Conservation (phyloP, 2,329 filamentous ascomycete genomes). For the Apiospora aurea region DNA sequence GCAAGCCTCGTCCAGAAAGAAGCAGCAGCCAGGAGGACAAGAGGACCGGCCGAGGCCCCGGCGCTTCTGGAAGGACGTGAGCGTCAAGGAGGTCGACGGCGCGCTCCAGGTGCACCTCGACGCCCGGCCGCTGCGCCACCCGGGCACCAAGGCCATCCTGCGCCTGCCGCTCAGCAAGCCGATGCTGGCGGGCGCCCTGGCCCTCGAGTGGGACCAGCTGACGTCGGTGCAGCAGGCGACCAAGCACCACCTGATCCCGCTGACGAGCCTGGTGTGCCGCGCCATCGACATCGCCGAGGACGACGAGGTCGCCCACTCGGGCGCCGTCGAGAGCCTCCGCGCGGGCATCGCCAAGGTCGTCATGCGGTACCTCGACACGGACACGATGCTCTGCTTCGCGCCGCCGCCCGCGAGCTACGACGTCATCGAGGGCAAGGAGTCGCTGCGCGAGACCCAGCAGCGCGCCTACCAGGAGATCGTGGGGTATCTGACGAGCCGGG, state of each 20-base stretch:
- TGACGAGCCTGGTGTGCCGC: constrained; percentile 85
- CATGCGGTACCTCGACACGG: constrained; percentile 89
- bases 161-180: constrained; percentile 77
- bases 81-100: constrained; percentile 71
- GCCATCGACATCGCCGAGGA: constrained; percentile 76
- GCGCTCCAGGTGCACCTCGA: constrained; percentile 76
- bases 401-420: constrained; percentile 59
- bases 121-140: constrained; percentile 78
- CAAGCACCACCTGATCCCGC: constrained; percentile 85
- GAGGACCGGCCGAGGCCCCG: constrained; percentile 54
- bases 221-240: constrained; percentile 83
- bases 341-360: constrained; percentile 70
- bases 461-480: constrained; percentile 74
- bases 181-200: constrained; percentile 83
- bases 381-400: constrained; percentile 91
- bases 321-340: constrained; percentile 58
- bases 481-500: constrained; percentile 69
- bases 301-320: constrained; percentile 2
- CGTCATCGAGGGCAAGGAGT: constrained; percentile 57
- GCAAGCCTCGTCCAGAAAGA: constrained; percentile 3
- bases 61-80: constrained; percentile 89
- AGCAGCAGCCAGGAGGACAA: constrained; percentile 47
- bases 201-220: constrained; percentile 91
- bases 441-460: constrained; percentile 76
- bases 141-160: constrained; percentile 74